Evolutionary conservation across 2,329 filamentous ascomycete species (phyloP), one percentile per base, ranked within the genome.

Genomic region (Periconia sp.): DNA sequence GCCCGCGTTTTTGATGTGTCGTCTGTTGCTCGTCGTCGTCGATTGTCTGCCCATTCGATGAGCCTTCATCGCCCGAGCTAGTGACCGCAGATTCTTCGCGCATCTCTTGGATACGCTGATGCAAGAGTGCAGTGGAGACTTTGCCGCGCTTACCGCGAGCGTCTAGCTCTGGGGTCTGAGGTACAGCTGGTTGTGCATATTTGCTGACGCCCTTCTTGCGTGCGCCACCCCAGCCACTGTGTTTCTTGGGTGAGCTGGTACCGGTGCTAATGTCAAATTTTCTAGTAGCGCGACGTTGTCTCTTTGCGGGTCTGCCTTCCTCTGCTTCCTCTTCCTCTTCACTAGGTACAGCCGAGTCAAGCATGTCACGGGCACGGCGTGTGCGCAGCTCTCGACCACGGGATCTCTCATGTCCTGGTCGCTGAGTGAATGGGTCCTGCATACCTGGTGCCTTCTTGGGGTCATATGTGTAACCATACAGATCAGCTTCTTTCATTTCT

Each of bases 401-500:
- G 21, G 65, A 69, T 38, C 63, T 66, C 28, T 77, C 74, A 38
- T 72, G 69, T 3, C 74, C 69, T 34, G 74, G 70, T 23, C 71
- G 67, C 48, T 85, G 82, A 1, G 71, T 62, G 44, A 81, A 82
- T 0, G 82, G 79, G 55, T 84, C 78, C 51, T 84, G 82, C 39
- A 67, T 70, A n/a, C 76, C 76, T 10, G 68, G 66, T 31, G 70
- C 54, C 44, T 74, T 76, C 53, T 78, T 78, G 0, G 77, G 64
- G 48, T 81, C 79, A 58, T 80, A 80, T 23, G 73, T 74, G 60
- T 84, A 85, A 41, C 80, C 79, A 57, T 85, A 85, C 0, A 85
- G 66, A 43, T 78, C 76, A 1, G 82, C 76, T 66, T 85, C 82
- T 52, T 83, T 83, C 63, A 78, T 78, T 52, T 82, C 81, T 56